Percentiles rank a stretch among this genome's conserved stretches.
These are phyloP conservation scores for Quercus berberidifolia DNA, from an alignment of 306 rosid species.

Conservation along the genomic window DNA sequence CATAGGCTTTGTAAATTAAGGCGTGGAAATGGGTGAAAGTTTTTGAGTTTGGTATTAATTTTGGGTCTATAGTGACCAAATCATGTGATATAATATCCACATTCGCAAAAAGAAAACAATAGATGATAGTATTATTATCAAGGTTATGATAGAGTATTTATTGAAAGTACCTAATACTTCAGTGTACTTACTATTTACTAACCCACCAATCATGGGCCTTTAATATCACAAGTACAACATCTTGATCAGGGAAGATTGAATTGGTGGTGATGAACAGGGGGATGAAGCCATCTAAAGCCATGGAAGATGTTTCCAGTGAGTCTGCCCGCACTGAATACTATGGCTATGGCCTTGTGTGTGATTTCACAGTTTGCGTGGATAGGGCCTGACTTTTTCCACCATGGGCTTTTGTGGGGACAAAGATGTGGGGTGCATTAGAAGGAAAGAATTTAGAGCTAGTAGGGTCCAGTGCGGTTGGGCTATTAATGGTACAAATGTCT, in stretches of 20 bases:
- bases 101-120: slow-evolving; percentile 33
- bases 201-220: slow-evolving; percentile 36
- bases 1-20: slow-evolving; percentile 26
- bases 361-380: not conserved
- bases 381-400: too few relatives aligned
- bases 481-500: too few relatives aligned
- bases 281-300: too few relatives aligned
- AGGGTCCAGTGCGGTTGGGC: too few relatives aligned
- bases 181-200: slow-evolving; percentile 27
- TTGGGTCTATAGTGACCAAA: slow-evolving; percentile 28
- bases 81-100: slow-evolving; percentile 47
- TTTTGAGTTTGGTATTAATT: slow-evolving; percentile 30
- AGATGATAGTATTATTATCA: slow-evolving; percentile 13
- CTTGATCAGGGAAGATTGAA: not conserved
- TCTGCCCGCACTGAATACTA: slow-evolving; percentile 46
- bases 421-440: too few relatives aligned
- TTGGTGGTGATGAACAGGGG: slow-evolving; percentile 28
- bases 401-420: too few relatives aligned
- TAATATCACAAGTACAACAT: slow-evolving; percentile 33
- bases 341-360: slow-evolving; percentile 39
- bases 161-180: slow-evolving; percentile 24
- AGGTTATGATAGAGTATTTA: slow-evolving; percentile 22
- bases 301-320: not conserved
- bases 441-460: too few relatives aligned
- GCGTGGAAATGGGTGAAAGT: slow-evolving; percentile 23